Evolutionary conservation across 306 rosid species (phyloP).

Genomic region (Medicago ruthenica): DNA sequence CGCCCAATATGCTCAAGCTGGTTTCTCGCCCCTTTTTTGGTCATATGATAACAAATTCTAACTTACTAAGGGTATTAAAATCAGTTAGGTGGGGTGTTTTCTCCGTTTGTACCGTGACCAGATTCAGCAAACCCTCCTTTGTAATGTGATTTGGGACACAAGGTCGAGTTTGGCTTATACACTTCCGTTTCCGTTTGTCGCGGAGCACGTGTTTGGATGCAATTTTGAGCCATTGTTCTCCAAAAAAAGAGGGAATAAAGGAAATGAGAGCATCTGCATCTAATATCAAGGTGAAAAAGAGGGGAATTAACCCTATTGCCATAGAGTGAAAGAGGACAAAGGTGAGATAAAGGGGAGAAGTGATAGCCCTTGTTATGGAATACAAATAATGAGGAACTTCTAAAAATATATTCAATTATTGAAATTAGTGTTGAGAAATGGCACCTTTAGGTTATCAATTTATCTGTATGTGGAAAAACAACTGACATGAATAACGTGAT

Average conservation of each 20-base stretch:
- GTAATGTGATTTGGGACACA: conserved; percentile 5
- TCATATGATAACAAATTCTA: neutral
- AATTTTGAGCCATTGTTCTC: neutral
- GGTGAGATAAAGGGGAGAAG: conserved; percentile 2
- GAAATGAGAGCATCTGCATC: neutral
- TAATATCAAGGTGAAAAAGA: neutral
- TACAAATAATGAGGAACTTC: neutral
- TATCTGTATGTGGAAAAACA: neutral
- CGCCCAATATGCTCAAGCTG: neutral
- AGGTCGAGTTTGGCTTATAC: neutral
- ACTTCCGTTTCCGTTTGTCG: conserved; percentile 4
- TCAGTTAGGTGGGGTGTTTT: neutral
- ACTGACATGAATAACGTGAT: neutral
- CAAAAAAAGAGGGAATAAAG: neutral
- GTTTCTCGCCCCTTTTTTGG: neutral
- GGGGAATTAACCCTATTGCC: neutral
- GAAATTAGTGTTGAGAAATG: conserved; percentile 2
- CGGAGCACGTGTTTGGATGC: neutral
- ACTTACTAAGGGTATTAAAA: neutral
- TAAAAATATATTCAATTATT: neutral
- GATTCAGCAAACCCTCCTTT: neutral
- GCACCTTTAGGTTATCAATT: neutral
- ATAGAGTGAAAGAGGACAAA: neutral
- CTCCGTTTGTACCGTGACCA: neutral
- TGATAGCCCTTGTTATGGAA: neutral